Evolutionary conservation across 1,139 yeast genomes (phyloP).

Genomic region (Suhomyces taliae): DNA sequence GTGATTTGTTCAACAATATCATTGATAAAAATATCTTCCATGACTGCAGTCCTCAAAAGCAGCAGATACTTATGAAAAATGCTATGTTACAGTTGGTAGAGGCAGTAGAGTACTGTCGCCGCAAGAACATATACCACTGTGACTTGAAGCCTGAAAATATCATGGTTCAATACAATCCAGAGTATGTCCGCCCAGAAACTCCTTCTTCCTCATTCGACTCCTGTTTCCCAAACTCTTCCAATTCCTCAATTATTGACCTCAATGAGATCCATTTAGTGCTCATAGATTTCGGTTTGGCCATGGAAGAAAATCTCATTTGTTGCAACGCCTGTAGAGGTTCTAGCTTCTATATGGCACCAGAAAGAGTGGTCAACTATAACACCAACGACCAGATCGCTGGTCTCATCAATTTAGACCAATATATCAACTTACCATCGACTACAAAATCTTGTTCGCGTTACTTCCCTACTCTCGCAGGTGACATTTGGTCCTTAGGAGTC

Average conservation of each 20-base stretch:
- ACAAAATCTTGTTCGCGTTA: conserved; percentile 27
- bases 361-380: conserved; percentile 57
- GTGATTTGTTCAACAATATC: conserved; percentile 79
- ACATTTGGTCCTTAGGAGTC: conserved; percentile 87
- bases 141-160: conserved; percentile 92
- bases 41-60: conserved; percentile 35
- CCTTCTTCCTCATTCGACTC: not conserved
- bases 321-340: conserved; percentile 85
- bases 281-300: conserved; percentile 87
- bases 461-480: conserved; percentile 76
- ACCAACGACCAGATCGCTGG: conserved; percentile 30
- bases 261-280: conserved; percentile 59
- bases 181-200: conserved; percentile 23
- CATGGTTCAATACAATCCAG: conserved; percentile 46
- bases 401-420: conserved; percentile 31
- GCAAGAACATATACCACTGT: conserved; percentile 73
- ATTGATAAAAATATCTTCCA: conserved; percentile 62
- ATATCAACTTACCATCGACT: conserved; percentile 11
- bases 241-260: conserved; percentile 38
- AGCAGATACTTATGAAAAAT: conserved; percentile 54
- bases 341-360: conserved; percentile 92
- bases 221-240: not conserved
- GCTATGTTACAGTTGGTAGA: conserved; percentile 76
- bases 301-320: conserved; percentile 55
- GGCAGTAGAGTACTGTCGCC: conserved; percentile 70